phyloP scores from a whole-genome alignment of 257 asterid genomes.

The Leonotis leonurus region DNA sequence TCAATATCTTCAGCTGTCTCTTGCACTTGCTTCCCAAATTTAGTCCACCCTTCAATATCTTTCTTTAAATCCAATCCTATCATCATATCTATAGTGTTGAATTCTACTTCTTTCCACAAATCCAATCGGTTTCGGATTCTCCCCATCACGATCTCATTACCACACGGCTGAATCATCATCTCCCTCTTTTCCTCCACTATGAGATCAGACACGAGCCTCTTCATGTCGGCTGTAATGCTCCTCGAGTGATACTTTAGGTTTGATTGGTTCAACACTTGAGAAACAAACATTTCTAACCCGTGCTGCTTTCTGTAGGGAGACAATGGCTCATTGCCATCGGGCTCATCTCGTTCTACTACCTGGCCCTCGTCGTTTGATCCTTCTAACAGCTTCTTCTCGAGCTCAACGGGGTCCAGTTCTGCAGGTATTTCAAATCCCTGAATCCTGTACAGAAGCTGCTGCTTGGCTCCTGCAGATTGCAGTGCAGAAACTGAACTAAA shows the following conservation, averaged over 20 bases:
- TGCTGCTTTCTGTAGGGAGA: too few species aligned
- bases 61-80: constrained; percentile 41
- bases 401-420: constrained; percentile 74
- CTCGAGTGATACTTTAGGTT: constrained; percentile 1
- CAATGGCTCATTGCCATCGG: too few species aligned
- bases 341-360: constrained; percentile 12
- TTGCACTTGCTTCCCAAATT: constrained; percentile 25
- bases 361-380: constrained; percentile 36
- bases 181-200: constrained; percentile 42
- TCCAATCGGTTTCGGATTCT: constrained; percentile 42
- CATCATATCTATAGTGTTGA: constrained; percentile 57
- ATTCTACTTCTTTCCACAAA: constrained; percentile 41
- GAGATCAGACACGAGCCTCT: constrained; percentile 52
- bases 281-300: too few species aligned
- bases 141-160: constrained; percentile 27
- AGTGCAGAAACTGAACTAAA: neutral
- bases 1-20: constrained; percentile 45
- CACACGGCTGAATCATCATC: constrained; percentile 11
- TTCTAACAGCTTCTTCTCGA: constrained; percentile 56
- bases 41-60: constrained; percentile 42
- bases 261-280: constrained; percentile 24
- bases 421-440: constrained; percentile 69
- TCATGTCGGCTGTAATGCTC: constrained; percentile 37
- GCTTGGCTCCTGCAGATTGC: constrained; percentile 58
- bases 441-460: constrained; percentile 66